phyloP scores from a whole-genome alignment of 352 stramenopile genomes.

The Globisporangium paddicum region DNA sequence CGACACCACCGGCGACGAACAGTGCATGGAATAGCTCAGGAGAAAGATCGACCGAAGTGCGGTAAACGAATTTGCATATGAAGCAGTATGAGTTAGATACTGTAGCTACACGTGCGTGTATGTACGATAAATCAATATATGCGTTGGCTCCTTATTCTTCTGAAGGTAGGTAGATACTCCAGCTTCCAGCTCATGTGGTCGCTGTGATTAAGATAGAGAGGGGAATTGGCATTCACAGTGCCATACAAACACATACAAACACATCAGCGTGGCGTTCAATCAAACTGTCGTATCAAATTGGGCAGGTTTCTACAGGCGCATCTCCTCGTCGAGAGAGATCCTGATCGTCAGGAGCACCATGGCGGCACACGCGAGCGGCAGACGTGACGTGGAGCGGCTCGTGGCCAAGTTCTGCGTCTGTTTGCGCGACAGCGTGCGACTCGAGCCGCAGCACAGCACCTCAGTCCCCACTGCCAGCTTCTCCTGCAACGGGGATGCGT shows the following conservation, averaged over 20 bases:
- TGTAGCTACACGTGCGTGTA: background rate
- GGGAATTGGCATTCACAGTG: no score
- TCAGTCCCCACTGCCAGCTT: background rate
- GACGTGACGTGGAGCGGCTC: constrained; percentile 11
- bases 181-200: background rate
- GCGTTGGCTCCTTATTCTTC: background rate
- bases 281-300: constrained; percentile 4
- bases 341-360: background rate
- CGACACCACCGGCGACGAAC: background rate
- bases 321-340: background rate
- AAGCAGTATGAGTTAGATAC: background rate
- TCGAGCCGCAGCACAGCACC: constrained; percentile 6
- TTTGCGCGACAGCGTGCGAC: constrained; percentile 14
- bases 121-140: background rate
- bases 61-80: background rate
- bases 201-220: constrained; percentile 4
- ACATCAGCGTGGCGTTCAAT: no score
- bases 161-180: background rate
- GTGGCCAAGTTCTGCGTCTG: constrained; percentile 15
- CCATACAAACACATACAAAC: no score
- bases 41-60: background rate
- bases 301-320: background rate
- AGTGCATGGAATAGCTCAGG: constrained; percentile 19
- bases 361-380: background rate
- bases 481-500: background rate